Base-by-base conservation (phyloP, 2,329 filamentous ascomycete species). In the Aspergillus vadensis region DNA sequence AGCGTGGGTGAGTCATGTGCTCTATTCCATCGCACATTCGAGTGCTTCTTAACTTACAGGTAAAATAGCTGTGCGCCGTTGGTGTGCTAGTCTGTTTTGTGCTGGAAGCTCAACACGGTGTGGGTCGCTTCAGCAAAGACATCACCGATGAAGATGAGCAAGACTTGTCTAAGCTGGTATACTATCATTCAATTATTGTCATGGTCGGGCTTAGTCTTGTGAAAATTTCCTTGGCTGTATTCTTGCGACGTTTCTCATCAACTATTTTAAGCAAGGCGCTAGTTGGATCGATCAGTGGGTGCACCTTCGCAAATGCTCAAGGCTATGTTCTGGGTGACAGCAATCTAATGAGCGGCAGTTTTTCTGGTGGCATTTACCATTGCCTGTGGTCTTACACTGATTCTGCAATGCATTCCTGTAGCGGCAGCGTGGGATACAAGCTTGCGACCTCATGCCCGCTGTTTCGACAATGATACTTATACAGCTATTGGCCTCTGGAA, bases 381-480 rank as follows among this genome's bases (percentile, higher is more conserved):
- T 5, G 72, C 75, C 9, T 82, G 80, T 65, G 68, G 74, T 4
- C 71, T 76, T n/a, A 82, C 81, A 2, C 67, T 83, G 44, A 75
- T 83, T 15, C 81, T 83, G 65, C 75, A 80, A 56, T 84, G 82
- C 61, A 57, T 76, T 19, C 81, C 81, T 0, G 71, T 83, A 5
- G 54, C 67, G 12, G 80, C 81, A 8, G 72, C 73, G 0, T 84
- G 82, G 82, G 72, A 82, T 59, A 63, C 68, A 8, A 61, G 63
- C 2, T 58, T 78, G 1, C 70, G 70, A n/a, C 70, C 73, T 6
- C 70, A 63, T 19, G 78, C 79, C 0, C 75, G 73, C n/a, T 84
- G 82, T 66, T 81, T 78, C 63, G 75, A 72, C 10, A 67, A 69
- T 32, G 61, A 57, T 2, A 77, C 75, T 0, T 83, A n/a, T 77